Evolutionary conservation across 1,139 yeast species (phyloP).

Genomic region (Geotrichum armillariae): DNA sequence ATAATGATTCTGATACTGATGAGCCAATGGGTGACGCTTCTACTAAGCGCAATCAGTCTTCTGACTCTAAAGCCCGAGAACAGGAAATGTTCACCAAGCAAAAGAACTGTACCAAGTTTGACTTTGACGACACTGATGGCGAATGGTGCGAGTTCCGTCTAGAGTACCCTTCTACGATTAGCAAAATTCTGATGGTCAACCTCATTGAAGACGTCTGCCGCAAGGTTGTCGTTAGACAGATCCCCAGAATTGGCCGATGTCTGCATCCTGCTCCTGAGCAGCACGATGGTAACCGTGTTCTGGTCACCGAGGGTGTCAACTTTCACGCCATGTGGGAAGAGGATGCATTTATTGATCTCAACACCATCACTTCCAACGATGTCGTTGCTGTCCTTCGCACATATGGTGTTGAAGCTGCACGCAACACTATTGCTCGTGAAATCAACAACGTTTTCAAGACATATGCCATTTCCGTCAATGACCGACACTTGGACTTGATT

Average conservation of each 20-base stretch:
- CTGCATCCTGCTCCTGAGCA: conserved; percentile 76
- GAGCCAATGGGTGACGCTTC: conserved; percentile 32
- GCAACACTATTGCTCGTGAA: conserved; percentile 95
- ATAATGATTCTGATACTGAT: conserved; percentile 37
- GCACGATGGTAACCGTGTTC: conserved; percentile 52
- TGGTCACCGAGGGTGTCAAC: conserved; percentile 98
- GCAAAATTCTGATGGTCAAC: conserved; percentile 95
- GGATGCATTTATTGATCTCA: conserved; percentile 85
- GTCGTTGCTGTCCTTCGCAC: conserved; percentile 85
- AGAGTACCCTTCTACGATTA: conserved; percentile 81
- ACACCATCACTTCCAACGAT: conserved; percentile 88
- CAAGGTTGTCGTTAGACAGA: conserved; percentile 88
- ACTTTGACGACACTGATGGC: conserved; percentile 87
- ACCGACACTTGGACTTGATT: conserved; percentile 92
- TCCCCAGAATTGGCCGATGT: conserved; percentile 90
- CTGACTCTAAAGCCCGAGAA: conserved; percentile 75
- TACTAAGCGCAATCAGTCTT: background rate
- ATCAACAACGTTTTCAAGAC: conserved; percentile 94
- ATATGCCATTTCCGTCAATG: conserved; percentile 90
- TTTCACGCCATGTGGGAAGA: conserved; percentile 98
- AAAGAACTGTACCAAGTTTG: conserved; percentile 70
- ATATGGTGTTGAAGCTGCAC: conserved; percentile 98
- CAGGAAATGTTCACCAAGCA: conserved; percentile 73
- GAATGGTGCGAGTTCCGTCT: conserved; percentile 91
- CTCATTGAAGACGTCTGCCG: conserved; percentile 91